These are phyloP conservation scores for Aspergillus sp. DNA, from an alignment of 2,329 filamentous ascomycete genomes.

Conservation along the genomic window DNA sequence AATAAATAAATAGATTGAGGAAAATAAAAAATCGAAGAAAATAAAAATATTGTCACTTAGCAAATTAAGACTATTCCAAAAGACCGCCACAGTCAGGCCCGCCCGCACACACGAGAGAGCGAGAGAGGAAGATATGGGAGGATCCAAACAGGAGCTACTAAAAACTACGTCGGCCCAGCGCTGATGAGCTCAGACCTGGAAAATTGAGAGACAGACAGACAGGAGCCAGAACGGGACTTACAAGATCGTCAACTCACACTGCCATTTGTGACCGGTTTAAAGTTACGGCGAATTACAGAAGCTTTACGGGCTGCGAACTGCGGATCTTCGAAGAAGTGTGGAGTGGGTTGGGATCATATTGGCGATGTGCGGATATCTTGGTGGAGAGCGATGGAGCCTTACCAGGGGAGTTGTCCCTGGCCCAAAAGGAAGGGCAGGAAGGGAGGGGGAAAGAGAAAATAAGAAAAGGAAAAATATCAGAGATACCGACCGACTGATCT, in stretches of 20 bases:
- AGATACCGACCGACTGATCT: background rate
- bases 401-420: constrained; percentile 24
- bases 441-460: background rate
- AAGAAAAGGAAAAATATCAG: background rate
- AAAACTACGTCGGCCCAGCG: constrained; percentile 15
- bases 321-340: constrained; percentile 29
- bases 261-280: constrained; percentile 19
- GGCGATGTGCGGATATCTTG: constrained; percentile 24
- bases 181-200: constrained; percentile 22
- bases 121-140: constrained; percentile 15
- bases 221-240: constrained; percentile 14
- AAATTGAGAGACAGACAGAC: constrained; percentile 17
- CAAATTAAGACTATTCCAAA: constrained; percentile 16
- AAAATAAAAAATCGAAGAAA: constrained; percentile 5
- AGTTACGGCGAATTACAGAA: constrained; percentile 33
- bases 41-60: constrained; percentile 7
- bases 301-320: constrained; percentile 31
- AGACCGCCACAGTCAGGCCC: constrained; percentile 23
- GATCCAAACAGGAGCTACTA: constrained; percentile 18
- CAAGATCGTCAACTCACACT: constrained; percentile 23
- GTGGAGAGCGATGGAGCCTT: constrained; percentile 23
- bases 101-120: constrained; percentile 20
- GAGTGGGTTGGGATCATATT: constrained; percentile 28
- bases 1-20: constrained; percentile 3
- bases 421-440: constrained; percentile 9